Evolutionary conservation across 352 stramenopile genomes (phyloP).

Genomic region (Globisporangium middletonii): DNA sequence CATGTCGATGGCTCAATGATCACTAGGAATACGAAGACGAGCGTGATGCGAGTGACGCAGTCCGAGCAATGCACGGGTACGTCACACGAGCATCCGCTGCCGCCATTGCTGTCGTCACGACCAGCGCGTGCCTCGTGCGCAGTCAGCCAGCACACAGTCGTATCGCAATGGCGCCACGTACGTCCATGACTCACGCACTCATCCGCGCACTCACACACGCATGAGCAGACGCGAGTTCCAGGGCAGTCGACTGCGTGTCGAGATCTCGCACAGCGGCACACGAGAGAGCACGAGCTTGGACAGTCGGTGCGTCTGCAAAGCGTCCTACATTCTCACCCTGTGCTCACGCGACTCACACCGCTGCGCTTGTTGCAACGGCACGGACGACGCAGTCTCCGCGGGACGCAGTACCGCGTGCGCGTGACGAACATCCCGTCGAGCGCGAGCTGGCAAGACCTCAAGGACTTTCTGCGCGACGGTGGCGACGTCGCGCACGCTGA

Average conservation of each 20-base stretch:
- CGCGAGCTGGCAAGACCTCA: conserved; percentile 60
- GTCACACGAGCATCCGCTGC: background rate
- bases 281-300: background rate
- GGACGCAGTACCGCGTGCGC: conserved; percentile 49
- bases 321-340: no score
- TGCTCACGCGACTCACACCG: background rate
- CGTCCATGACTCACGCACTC: no score
- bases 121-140: background rate
- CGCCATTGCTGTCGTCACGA: background rate
- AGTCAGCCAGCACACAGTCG: background rate
- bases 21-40: conserved; percentile 53
- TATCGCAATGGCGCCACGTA: no score
- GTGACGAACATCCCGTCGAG: conserved; percentile 34
- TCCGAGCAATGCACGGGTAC: conserved; percentile 54
- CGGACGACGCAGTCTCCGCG: conserved; percentile 17
- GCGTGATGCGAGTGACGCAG: conserved; percentile 46
- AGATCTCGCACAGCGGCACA: conserved; percentile 35
- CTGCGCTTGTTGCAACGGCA: background rate
- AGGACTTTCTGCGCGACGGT: conserved; percentile 50
- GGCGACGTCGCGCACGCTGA: conserved; percentile 63
- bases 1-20: background rate
- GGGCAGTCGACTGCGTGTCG: conserved; percentile 39
- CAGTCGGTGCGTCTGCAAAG: conserved; percentile 1
- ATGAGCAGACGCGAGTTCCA: conserved; percentile 12
- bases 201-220: no score